Base-by-base conservation (phyloP, 202 grass and related monocot genomes). In the Dendrocalamus latiflorus region DNA sequence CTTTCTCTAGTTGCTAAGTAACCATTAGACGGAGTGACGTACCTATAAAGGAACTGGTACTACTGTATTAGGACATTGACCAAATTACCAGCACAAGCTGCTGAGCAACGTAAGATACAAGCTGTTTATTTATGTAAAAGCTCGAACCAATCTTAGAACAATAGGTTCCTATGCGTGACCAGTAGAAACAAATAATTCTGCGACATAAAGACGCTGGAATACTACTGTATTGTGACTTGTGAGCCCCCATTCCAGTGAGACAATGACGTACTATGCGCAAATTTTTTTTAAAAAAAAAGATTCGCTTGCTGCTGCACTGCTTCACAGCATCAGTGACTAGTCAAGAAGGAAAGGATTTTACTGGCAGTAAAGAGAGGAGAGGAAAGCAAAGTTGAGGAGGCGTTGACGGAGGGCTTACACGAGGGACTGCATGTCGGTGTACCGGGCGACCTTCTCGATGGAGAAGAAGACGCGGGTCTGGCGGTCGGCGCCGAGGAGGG, bases 361-460 rank as follows among this genome's bases (percentile, higher is more conserved):
- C 28, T 76, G 34, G 10, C 11, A 28, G 28, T 39, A 22, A 61
- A 58, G 16, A 20, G 30, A 43, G 56, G 28, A 39, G 6, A 74
- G 8, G 45, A 39, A 42, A n/a, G 30, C 9, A 28, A 38, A 38
- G 37, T 6, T 0, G 34, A 70, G 41, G 55, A 5, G 28, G 45
- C 12, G 49, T 5, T 28, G 48, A 58, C 15, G 15, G 12, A 71
- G 50, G 45, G 71, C 93, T 93, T 90, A 98, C 95, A 87, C 91
- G 72, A 98, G n/a, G n/a, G n/a, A n/a, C n/a, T n/a, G n/a, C n/a
- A n/a, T n/a, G n/a, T n/a, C n/a, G n/a, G n/a, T n/a, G 72, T 89
- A 98, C 9, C 76, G 88, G 77, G 95, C 95, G 74, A 78, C 78
- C 93, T 86, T 91, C 81, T 90, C 25, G 71, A 95, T 21, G 57